Evolutionary conservation across 2,329 filamentous ascomycete genomes (phyloP).

Genomic region (Stromatinia cepivora): DNA sequence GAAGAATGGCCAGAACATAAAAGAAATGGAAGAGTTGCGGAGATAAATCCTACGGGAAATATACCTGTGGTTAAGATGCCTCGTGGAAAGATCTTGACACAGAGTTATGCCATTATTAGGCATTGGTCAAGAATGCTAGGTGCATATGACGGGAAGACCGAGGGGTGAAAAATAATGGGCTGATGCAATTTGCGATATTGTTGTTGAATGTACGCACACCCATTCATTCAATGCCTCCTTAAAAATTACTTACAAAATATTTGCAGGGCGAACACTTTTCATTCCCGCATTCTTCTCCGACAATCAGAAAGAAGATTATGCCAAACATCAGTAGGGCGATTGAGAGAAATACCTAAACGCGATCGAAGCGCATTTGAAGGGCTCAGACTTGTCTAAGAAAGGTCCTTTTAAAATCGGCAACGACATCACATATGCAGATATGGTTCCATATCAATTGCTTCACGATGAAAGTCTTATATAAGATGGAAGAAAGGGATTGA

Average conservation of each 20-base stretch:
- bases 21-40: conserved; percentile 29
- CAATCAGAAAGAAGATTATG: background rate
- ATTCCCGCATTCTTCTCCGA: conserved; percentile 2
- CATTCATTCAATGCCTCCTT: background rate
- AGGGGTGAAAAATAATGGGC: conserved; percentile 41
- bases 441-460: conserved; percentile 37
- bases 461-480: conserved; percentile 39
- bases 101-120: conserved; percentile 41
- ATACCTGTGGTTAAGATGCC: conserved; percentile 38
- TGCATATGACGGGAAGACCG: conserved; percentile 38
- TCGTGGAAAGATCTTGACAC: conserved; percentile 39
- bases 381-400: conserved; percentile 37
- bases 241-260: background rate
- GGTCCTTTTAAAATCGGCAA: conserved; percentile 39
- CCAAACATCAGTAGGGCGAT: conserved; percentile 6
- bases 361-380: conserved; percentile 42
- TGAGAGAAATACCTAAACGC: conserved; percentile 26
- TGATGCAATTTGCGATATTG: conserved; percentile 41
- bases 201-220: conserved; percentile 22
- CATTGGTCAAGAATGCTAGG: conserved; percentile 38
- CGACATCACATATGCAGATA: conserved; percentile 39
- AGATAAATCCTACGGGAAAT: conserved; percentile 36
- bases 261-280: conserved; percentile 10
- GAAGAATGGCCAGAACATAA: conserved; percentile 39
- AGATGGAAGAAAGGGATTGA: conserved; percentile 34